A percentile compares a stretch with the other conserved stretches of the same genome.
Evolutionary conservation across 768 basidiomycete species (phyloP).

Genomic region (Tylopilus intermedius): DNA sequence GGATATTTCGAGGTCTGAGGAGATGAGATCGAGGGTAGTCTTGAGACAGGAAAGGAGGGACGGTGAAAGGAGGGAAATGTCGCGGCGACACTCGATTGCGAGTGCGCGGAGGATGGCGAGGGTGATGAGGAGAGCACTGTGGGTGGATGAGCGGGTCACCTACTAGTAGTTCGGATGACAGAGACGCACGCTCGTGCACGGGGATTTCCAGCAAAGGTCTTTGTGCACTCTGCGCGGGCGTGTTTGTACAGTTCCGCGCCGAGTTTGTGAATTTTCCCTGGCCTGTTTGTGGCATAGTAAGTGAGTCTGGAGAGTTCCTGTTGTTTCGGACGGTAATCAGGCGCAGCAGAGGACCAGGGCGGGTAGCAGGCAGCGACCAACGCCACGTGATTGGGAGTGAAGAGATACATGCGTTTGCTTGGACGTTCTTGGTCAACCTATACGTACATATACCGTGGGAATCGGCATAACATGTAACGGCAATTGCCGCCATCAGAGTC

Average conservation of each 20-base stretch:
- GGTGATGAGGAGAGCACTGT: constrained; percentile 74
- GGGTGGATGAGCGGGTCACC: neutral
- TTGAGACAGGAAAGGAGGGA: constrained; percentile 65
- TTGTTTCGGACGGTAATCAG: constrained; percentile 74
- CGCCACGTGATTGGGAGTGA: constrained; percentile 79
- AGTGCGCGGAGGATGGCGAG: constrained; percentile 77
- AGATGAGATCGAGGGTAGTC: constrained; percentile 47
- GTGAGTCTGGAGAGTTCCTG: constrained; percentile 83
- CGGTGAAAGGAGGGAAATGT: constrained; percentile 70
- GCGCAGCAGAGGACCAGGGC: constrained; percentile 67
- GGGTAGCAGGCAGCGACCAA: constrained; percentile 87
- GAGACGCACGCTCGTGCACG: constrained; percentile 70
- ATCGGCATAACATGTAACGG: too few relatives aligned
- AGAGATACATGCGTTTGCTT: constrained; percentile 39
- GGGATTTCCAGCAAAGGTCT: constrained; percentile 65
- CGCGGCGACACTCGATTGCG: constrained; percentile 81
- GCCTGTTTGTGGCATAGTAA: constrained; percentile 81
- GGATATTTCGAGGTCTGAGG: constrained; percentile 67
- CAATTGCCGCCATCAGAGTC: too few relatives aligned
- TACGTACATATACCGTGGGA: too few relatives aligned
- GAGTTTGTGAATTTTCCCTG: constrained; percentile 75
- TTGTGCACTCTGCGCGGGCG: constrained; percentile 55
- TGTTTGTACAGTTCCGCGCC: constrained; percentile 75
- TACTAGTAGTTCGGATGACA: constrained; percentile 8
- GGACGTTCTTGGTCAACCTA: too few relatives aligned